Base-by-base conservation (phyloP, 192 early-diverging fungal species). In the Coemansia sp. region DNA sequence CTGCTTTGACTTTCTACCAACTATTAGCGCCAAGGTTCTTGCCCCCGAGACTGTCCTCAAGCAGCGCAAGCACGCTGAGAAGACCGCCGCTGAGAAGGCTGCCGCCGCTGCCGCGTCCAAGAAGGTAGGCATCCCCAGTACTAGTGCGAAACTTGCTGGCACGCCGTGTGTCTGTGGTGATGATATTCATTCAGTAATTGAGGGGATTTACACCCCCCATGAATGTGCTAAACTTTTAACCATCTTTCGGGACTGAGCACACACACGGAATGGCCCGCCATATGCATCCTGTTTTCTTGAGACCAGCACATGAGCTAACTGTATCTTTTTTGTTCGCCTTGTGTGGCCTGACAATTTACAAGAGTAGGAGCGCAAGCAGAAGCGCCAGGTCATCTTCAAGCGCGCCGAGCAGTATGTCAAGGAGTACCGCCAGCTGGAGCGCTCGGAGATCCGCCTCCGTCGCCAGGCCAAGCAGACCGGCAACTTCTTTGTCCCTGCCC, bases 321-420 rank as follows among this genome's bases (percentile, higher is more conserved):
- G 13, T 3, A 4, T n/a, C n/a, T 4, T 48, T 42, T 58, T 34
- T 64, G 2, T 42, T 39, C 16, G n/a, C 31, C 4, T 31, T 31
- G 21, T 37, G 20, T 45, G 18, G n/a, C 39, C 8, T 16, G n/a
- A 57, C 6, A n/a, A 1, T 35, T 62, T 64, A 18, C 21, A 14
- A 61, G 20, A 26, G 38, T 75, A 88, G 86, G 71, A 79, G 66
- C 74, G 77, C 70, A 64, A 74, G 43, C 70, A 84, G 70, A 93
- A 93, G 86, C 92, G 95, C 79, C 87, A 91, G 82, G 94, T 95
- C 64, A 93, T 98, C 86, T 98, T 98, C 93, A 95, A 96, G 88
- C 94, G 96, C 75, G 97, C 97, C 68, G 95, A 97, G 86, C 86
- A 93, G 86, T 98, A 99, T 87, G 91, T 96, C 79, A 90, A 92